These are phyloP conservation scores for Trichosanthes truncata DNA, from an alignment of 306 rosid species.

Conservation along the genomic window DNA sequence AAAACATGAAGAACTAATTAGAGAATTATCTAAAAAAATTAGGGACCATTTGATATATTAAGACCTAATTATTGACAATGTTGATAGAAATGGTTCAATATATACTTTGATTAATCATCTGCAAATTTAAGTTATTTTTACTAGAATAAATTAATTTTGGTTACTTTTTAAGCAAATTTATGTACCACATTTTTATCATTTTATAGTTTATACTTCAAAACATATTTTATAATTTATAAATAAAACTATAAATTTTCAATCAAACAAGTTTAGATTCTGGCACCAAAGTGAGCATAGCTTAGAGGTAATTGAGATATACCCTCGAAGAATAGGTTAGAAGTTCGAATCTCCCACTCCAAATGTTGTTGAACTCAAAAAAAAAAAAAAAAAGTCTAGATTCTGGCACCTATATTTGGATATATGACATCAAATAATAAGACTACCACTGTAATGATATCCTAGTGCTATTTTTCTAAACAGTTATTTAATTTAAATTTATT, in stretches of 20 bases:
- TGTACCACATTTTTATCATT: background rate
- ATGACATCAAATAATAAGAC: background rate
- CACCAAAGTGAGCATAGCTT: no score
- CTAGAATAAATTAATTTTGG: no score
- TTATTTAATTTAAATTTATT: background rate
- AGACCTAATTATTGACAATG: background rate
- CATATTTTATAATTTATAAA: background rate
- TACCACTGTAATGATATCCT: background rate
- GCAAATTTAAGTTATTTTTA: no score
- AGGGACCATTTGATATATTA: no score
- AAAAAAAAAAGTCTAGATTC: no score
- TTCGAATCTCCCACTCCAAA: no score
- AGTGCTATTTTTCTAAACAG: background rate
- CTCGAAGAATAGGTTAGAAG: no score
- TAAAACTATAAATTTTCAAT: background rate
- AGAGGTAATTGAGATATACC: no score
- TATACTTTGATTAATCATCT: background rate
- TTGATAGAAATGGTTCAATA: background rate
- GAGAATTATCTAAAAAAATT: no score
- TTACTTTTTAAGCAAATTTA: no score
- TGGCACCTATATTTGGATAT: background rate
- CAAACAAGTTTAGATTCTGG: background rate
- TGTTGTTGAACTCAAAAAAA: no score
- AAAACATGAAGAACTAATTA: no score
- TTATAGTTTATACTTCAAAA: background rate